Base-by-base conservation (phyloP, 805 yeast genomes). In the Barnettozyma sucrosica region DNA sequence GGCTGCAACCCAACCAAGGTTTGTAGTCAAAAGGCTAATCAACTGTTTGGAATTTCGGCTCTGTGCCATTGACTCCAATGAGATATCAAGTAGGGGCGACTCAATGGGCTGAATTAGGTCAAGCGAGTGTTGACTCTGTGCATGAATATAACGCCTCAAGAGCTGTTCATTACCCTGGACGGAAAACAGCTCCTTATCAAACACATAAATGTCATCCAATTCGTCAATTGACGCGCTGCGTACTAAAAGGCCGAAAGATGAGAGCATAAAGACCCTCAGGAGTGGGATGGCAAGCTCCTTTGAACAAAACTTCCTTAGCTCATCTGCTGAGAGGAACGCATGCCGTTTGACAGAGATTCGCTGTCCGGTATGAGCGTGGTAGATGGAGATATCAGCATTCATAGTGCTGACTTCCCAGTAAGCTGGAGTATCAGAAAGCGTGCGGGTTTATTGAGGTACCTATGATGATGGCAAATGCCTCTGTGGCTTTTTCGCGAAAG, bases 161-260 rank as follows among this genome's bases (percentile, higher is more conserved):
- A 40, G 21, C 18, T 43, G 33, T 8, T 40, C 40, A 11, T 53
- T 50, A 20, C 58, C 55, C 2, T 61, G 63, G 11, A 56, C 52
- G 4, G 73, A 65, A 53, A 84, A 83, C 41, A 79, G 64, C 41
- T 80, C 71, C 59, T 83, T 77, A 61, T 85, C 89, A 63, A 73
- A 84, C 1, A 78, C 80, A 60, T 75, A 83, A 4, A 83, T 67
- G 49, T 81, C 85, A 45, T 67, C 68, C 26, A 75, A 61, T 71
- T 69, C 71, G 70, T 72, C 57, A 70, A 71, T 59, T 68, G 75
- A 60, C 23, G 54, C 46, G 8, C 53, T 46, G 48, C 76, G 80
- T 52, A 85, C 67, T 55, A 76, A 79, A 41, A 78, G 72, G 0
- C 90, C 90, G 60, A 76, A 81, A 1, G 89, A 79, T 3, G 89